phyloP scores from a whole-genome alignment of 2,329 filamentous ascomycete species.

The Monilinia polystroma region DNA sequence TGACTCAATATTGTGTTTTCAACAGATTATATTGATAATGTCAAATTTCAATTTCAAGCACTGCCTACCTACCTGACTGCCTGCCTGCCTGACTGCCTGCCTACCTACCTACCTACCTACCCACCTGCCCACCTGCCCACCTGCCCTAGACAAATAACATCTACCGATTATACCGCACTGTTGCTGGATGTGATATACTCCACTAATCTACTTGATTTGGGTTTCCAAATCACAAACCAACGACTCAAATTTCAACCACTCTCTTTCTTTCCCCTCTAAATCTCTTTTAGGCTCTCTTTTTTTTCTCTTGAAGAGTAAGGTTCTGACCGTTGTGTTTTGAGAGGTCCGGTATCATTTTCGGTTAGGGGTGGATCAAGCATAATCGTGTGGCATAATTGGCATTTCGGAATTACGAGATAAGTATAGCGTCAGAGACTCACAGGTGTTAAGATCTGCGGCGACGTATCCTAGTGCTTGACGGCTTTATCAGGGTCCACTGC shows the following conservation, averaged over 20 bases:
- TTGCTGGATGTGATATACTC: background rate
- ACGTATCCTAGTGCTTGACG: conserved; percentile 18
- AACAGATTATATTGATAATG: background rate
- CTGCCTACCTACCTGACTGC: no score
- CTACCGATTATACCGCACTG: background rate
- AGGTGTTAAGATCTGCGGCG: conserved; percentile 16
- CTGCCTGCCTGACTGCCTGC: background rate
- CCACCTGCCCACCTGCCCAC: background rate
- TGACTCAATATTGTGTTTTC: background rate
- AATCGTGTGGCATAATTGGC: conserved; percentile 18
- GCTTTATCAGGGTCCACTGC: conserved; percentile 19
- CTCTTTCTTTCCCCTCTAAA: background rate
- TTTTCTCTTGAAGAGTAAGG: background rate
- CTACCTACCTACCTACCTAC: background rate
- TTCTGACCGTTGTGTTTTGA: conserved; percentile 16
- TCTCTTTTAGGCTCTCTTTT: no score
- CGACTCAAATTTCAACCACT: background rate
- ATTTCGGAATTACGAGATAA: conserved; percentile 8
- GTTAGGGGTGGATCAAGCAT: conserved; percentile 18
- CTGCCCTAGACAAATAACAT: background rate
- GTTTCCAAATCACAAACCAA: background rate
- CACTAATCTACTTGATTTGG: background rate
- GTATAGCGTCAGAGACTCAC: conserved; percentile 16
- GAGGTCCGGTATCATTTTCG: conserved; percentile 14
- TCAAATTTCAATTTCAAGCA: conserved; percentile 7